A percentile compares a stretch with the other conserved stretches of the same genome.
Evolutionary conservation across 306 rosid genomes (phyloP).

Genomic region (Alnus glutinosa): DNA sequence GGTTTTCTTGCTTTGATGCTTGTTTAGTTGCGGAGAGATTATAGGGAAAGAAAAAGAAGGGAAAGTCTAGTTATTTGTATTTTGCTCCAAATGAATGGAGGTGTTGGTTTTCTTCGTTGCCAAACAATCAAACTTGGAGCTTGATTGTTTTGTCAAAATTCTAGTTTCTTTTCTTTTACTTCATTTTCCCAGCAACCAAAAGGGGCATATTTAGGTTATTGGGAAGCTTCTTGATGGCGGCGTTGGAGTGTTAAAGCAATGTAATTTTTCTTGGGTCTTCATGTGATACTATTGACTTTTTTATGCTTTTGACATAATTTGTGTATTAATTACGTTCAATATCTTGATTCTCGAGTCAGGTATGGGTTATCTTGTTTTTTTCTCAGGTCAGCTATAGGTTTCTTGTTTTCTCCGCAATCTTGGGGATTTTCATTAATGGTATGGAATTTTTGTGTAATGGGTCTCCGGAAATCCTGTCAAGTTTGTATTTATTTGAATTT

Average conservation of each 20-base stretch:
- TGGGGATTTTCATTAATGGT: constrained; percentile 39
- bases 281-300: constrained; percentile 13
- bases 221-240: constrained; percentile 18
- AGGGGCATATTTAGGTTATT: constrained; percentile 23
- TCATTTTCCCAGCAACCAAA: constrained; percentile 18
- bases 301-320: constrained; percentile 23
- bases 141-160: constrained; percentile 17
- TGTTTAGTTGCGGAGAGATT: constrained; percentile 24
- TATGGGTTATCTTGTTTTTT: constrained; percentile 7
- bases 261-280: constrained; percentile 21
- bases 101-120: constrained; percentile 29
- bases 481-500: constrained; percentile 37
- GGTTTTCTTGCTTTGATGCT: constrained; percentile 16
- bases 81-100: constrained; percentile 19
- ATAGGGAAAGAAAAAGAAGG: constrained; percentile 31
- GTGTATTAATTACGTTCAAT: constrained; percentile 26
- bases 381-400: constrained; percentile 35
- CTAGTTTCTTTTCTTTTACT: constrained; percentile 1
- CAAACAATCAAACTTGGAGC: constrained; percentile 10
- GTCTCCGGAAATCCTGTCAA: constrained; percentile 35
- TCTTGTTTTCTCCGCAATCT: constrained; percentile 30
- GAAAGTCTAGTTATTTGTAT: constrained; percentile 25
- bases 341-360: constrained; percentile 39
- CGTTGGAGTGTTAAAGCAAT: constrained; percentile 25
- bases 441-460: constrained; percentile 27